Percentiles rank a stretch among this genome's conserved stretches.
Conservation (phyloP, 2,329 filamentous ascomycete genomes). For the Blastomyces percursus region DNA sequence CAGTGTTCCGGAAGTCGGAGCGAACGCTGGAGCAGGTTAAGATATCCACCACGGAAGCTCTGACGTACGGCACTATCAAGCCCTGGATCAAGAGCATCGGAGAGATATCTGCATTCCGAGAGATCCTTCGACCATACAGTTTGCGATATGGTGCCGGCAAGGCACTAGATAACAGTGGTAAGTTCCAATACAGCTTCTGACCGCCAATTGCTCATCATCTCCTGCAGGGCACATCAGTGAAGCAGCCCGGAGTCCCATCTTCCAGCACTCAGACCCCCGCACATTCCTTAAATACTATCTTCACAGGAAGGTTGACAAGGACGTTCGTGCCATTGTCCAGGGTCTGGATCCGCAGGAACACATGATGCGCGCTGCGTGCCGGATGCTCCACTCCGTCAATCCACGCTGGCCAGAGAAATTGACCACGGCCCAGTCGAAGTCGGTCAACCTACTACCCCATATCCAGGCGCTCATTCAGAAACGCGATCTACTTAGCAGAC, state of each 20-base stretch:
- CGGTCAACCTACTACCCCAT: conserved; percentile 16
- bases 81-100: not conserved
- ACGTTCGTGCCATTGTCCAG: conserved; percentile 16
- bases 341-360: conserved; percentile 16
- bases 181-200: not conserved
- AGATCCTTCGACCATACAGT: not conserved
- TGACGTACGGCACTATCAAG: not conserved
- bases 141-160: not conserved
- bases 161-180: not conserved
- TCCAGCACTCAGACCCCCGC: conserved; percentile 13
- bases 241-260: conserved; percentile 14
- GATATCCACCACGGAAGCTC: not conserved
- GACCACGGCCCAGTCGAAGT: conserved; percentile 16
- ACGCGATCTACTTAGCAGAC: too few relatives aligned
- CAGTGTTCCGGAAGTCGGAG: not conserved
- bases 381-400: conserved; percentile 19
- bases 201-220: not conserved
- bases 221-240: conserved; percentile 11
- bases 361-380: conserved; percentile 17
- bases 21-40: not conserved
- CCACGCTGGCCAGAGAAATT: conserved; percentile 15
- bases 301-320: conserved; percentile 11
- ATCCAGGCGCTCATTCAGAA: not conserved
- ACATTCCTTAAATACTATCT: conserved; percentile 18
- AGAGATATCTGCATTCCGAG: not conserved